Conservation (phyloP, 1,284 basidiomycete species). For the Naganishia albida region DNA sequence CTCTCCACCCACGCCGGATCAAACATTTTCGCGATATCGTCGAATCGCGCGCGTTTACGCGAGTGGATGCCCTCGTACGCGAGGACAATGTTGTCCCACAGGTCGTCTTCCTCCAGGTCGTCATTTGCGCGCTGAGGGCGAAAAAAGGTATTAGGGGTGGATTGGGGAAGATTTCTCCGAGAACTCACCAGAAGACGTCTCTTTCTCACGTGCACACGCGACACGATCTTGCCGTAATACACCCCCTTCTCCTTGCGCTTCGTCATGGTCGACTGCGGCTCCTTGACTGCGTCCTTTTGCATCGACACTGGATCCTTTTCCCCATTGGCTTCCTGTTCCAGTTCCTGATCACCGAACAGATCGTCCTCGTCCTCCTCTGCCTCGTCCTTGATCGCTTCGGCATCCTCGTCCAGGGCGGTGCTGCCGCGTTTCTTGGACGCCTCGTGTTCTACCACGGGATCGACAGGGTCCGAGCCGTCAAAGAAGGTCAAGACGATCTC, state of each 20-base stretch:
- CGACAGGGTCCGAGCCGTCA: constrained; percentile 24
- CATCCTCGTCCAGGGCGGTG: neutral
- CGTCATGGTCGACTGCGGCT: constrained; percentile 21
- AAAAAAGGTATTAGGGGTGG: neutral
- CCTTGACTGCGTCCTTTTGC: constrained; percentile 2
- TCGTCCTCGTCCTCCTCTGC: constrained; percentile 34
- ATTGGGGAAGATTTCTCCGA: neutral
- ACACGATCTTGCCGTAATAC: constrained; percentile 26
- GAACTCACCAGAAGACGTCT: constrained; percentile 22
- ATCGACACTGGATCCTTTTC: constrained; percentile 25
- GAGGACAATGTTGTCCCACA: constrained; percentile 30
- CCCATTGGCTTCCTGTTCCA: constrained; percentile 27
- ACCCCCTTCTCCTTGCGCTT: constrained; percentile 29
- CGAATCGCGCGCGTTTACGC: constrained; percentile 24
- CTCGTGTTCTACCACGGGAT: constrained; percentile 10
- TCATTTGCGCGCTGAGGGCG: constrained; percentile 11
- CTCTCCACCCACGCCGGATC: constrained; percentile 27
- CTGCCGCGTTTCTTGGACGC: constrained; percentile 10
- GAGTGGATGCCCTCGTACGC: constrained; percentile 22
- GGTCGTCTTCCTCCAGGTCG: constrained; percentile 28
- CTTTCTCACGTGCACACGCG: constrained; percentile 25
- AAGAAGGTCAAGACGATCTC: constrained; percentile 31
- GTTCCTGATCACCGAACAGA: constrained; percentile 33
- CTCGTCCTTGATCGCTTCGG: neutral
- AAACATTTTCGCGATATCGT: constrained; percentile 27